phyloP scores from a whole-genome alignment of 2,329 filamentous ascomycete genomes.

The Pseudocercospora pini-densiflorae region DNA sequence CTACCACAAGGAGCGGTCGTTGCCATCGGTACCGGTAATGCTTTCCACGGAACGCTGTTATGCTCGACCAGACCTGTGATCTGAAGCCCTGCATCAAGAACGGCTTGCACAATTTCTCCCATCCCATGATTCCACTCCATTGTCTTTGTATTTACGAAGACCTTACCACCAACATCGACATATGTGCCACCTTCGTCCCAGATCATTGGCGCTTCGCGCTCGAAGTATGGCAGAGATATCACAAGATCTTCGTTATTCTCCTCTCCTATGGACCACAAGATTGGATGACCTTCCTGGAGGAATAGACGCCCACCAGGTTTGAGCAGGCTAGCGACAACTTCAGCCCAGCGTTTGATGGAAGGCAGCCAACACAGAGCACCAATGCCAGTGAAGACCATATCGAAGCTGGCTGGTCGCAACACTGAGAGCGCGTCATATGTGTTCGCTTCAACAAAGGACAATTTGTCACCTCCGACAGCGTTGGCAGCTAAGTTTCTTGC shows the following conservation, averaged over 20 bases:
- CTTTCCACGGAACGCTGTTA: conserved; percentile 27
- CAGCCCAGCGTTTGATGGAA: conserved; percentile 25
- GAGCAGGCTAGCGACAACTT: conserved; percentile 19
- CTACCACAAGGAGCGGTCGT: conserved; percentile 11
- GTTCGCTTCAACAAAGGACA: conserved; percentile 23
- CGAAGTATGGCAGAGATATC: conserved; percentile 29
- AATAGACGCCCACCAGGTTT: conserved; percentile 27
- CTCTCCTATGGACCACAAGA: conserved; percentile 25
- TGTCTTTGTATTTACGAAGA: conserved; percentile 18
- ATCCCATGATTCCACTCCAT: conserved; percentile 32
- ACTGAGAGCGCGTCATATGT: conserved; percentile 20
- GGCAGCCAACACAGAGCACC: conserved; percentile 31
- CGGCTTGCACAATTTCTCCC: conserved; percentile 27
- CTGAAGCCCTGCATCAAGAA: conserved; percentile 27
- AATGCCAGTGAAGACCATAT: conserved; percentile 31
- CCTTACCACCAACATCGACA: conserved; percentile 18
- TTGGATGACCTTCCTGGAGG: conserved; percentile 30
- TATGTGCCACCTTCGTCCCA: conserved; percentile 21
- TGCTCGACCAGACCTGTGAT: conserved; percentile 28
- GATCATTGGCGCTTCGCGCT: conserved; percentile 19
- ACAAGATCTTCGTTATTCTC: conserved; percentile 4
- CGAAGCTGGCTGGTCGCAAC: conserved; percentile 16
- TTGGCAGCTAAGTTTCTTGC: conserved; percentile 21
- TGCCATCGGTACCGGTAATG: conserved; percentile 28
- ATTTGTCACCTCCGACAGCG: conserved; percentile 22